Conservation (phyloP, 2,329 filamentous ascomycete species). For the Fusarium siculi region DNA sequence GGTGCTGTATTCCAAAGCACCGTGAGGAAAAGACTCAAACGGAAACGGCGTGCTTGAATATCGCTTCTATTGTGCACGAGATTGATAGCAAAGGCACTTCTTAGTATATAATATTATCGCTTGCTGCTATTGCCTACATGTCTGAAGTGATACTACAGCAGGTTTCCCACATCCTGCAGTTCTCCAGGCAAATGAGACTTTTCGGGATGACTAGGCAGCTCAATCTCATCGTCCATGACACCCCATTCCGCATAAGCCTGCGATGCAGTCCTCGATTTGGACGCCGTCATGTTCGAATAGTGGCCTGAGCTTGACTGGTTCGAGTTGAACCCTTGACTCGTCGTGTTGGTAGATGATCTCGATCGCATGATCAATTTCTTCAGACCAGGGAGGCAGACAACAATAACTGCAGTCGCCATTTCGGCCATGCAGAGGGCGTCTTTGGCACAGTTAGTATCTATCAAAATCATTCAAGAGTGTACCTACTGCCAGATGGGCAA, state of each 20-base stretch:
- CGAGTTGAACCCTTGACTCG: background rate
- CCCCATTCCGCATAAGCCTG: conserved; percentile 14
- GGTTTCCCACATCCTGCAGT: background rate
- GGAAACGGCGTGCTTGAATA: background rate
- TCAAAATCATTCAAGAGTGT: rapidly evolving
- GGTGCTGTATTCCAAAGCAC: conserved; percentile 26
- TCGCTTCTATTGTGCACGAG: rapidly evolving
- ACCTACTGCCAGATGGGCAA: conserved; percentile 2
- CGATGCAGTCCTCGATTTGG: background rate
- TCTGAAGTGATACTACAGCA: background rate
- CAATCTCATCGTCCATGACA: conserved; percentile 16
- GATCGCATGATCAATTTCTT: conserved; percentile 1
- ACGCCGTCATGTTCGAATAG: background rate
- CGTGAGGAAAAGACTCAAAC: background rate
- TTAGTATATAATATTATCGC: background rate
- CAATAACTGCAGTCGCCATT: conserved; percentile 14
- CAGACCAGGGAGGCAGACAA: conserved; percentile 5
- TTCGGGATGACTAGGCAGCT: background rate
- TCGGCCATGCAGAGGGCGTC: conserved; percentile 3
- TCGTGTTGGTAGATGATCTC: background rate
- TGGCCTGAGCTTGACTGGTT: background rate
- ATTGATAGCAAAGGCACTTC: background rate
- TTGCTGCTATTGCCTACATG: background rate
- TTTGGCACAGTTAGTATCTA: background rate
- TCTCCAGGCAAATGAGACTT: too few relatives aligned